Base-by-base conservation (phyloP, 768 basidiomycete genomes). In the Wakefieldia striispora region DNA sequence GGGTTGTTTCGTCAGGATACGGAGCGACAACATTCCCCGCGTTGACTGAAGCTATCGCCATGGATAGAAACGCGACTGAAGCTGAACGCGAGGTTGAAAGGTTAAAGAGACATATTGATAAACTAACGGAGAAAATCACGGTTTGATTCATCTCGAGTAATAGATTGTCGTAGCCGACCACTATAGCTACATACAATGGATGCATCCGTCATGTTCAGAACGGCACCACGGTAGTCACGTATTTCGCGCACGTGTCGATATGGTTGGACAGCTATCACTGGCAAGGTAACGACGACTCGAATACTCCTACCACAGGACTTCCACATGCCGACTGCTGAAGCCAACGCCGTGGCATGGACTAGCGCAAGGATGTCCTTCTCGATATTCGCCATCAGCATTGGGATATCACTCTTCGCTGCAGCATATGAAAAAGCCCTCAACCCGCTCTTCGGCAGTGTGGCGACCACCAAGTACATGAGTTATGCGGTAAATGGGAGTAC, bases 1-100 rank as follows among this genome's bases (percentile, higher is more conserved):
- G 63, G 4, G 4, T 21, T 40, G 11, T 46, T 35, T 38, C 46
- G 41, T 20, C 12, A 89, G 88, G 89, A 8, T 91, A 91, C 59
- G 91, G 91, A 10, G 88, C 91, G 3, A 94, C 92, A 3, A 90
- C 90, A 0, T 74, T 94, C 43, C 92, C 93, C 3, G 90, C 77
- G 13, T 68, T 95, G 27, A 86, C 86, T 0, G 92, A 95, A 65
- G 80, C 91, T 0, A 78, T 95, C 38, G 79, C 78, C 16, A 73
- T 85, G 38, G 88, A 93, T 46, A 72, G 77, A 57, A 84, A 91
- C 59, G 68, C 71, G 5, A 79, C 77, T 1, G 66, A 82, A 46
- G 86, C 85, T n/a, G 53, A 75, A 49, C 67, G 75, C 49, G 91
- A 94, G 68, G 80, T 75, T n/a, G 68, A 71, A 31, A 78, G 88